phyloP scores from a whole-genome alignment of 148 eudicot species.

The Nyssa sinensis region DNA sequence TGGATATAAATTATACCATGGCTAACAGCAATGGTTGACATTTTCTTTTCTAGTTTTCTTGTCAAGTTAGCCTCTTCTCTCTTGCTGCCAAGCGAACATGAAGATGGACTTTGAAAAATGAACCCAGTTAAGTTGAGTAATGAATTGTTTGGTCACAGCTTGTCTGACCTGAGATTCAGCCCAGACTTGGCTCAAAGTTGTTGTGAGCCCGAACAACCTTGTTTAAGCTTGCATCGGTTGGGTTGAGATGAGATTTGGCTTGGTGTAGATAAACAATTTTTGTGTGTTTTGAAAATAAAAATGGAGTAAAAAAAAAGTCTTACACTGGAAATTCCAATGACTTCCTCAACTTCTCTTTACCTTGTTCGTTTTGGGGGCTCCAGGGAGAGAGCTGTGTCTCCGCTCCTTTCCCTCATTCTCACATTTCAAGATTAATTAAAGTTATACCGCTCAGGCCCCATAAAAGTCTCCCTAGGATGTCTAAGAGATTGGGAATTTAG shows the following conservation, averaged over 20 bases:
- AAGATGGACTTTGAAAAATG: neutral
- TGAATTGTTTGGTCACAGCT: neutral
- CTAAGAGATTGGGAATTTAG: too few relatives aligned
- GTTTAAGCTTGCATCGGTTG: neutral
- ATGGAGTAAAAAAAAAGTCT: neutral
- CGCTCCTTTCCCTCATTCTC: too few relatives aligned
- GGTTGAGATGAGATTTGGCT: neutral
- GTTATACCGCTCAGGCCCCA: too few relatives aligned
- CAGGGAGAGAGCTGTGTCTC: too few relatives aligned
- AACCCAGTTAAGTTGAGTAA: neutral
- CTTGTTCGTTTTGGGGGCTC: neutral
- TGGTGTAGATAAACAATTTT: neutral
- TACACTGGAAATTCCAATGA: neutral
- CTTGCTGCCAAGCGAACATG: neutral
- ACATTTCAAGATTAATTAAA: too few relatives aligned
- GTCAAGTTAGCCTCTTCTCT: neutral
- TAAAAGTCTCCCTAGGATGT: too few relatives aligned
- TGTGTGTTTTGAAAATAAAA: neutral
- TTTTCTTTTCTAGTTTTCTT: neutral
- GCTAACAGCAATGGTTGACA: neutral
- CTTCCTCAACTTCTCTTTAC: neutral
- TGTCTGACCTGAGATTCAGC: neutral
- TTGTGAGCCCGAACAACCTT: neutral
- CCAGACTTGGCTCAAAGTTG: neutral
- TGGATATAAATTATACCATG: slow-evolving; percentile 7